Evolutionary conservation across 305 asterid genomes (phyloP), one percentile per base, ranked within the genome.

Genomic region (Solanum aculeatissimum): DNA sequence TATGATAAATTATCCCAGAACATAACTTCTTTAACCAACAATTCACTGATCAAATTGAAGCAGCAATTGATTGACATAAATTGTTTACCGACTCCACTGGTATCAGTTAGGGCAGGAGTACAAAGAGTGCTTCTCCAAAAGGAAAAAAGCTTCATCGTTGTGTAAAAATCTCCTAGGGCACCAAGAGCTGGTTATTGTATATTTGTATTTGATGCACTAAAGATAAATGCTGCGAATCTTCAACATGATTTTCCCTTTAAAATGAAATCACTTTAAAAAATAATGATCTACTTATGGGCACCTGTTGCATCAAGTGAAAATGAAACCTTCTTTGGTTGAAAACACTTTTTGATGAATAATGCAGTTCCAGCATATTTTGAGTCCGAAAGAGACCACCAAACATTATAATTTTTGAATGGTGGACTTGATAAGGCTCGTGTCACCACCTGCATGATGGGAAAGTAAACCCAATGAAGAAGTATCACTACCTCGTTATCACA

Each of bases 351-450:
- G 49, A 96, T 86, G 80, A 96, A 85, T 85, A 96, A 85, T 60
- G 95, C 97, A 87, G 99, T 96, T 85, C 99, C 99, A 85, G 99
- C 98, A 90, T 96, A 96, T 85, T 96, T 96, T 83, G 95, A 83
- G 90, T 96, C 98, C 1, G 99, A 93, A 85, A 96, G 97, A 87
- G 99, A 96, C 99, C 98, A 96, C 99, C 98, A 96, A 55, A 95
- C 93, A 19, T 91, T 86, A 83, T 93, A 96, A 81, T 94, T 91
- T 88, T 89, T 93, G 84, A 93, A 95, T 55, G 97, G 95, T 84
- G 89, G 89, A 87, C 78, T 91, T 84, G 97, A 92, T 69, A 96
- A 86, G 83, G 97, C 97, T 66, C 98, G 97, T 91, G 85, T 89
- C 68, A 96, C 74, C 88, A 94, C 86, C 99, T 96, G 95, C 90